phyloP scores from a whole-genome alignment of 129 eudicot genomes.

The Arctium minus region DNA sequence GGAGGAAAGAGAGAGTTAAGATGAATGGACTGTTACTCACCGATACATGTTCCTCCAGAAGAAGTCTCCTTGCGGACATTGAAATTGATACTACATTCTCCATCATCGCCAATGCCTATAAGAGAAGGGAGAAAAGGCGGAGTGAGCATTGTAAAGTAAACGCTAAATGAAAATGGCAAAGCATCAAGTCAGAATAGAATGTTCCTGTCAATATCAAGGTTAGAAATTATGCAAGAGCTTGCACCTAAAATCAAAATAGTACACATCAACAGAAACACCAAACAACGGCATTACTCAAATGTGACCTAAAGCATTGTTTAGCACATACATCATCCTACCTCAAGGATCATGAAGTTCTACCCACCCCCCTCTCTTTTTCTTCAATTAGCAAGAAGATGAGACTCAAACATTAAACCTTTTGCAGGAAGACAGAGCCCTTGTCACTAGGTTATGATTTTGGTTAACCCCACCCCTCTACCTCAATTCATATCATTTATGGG shows the following conservation, averaged over 20 bases:
- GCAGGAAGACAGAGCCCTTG: background rate
- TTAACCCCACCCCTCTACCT: background rate
- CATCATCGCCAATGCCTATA: conserved; percentile 72
- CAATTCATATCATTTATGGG: background rate
- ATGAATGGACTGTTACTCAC: conserved; percentile 37
- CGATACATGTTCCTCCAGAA: conserved; percentile 83
- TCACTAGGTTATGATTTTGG: background rate
- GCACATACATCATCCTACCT: background rate
- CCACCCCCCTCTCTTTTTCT: background rate
- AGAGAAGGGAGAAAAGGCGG: background rate
- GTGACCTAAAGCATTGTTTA: background rate
- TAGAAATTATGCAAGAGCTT: conserved; percentile 3
- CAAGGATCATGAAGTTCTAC: background rate
- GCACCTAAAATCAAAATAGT: background rate
- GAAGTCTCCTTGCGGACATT: conserved; percentile 83
- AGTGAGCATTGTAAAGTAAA: background rate
- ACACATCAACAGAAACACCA: background rate
- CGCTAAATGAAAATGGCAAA: conserved; percentile 11
- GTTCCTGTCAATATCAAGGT: background rate
- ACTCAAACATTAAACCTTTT: background rate
- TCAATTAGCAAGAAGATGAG: background rate
- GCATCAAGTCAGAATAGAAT: conserved; percentile 7
- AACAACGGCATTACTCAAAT: background rate
- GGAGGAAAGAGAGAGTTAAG: background rate
- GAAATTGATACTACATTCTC: conserved; percentile 73